Percentiles rank a stretch among this genome's conserved stretches.
Conservation (phyloP, 2,329 filamentous ascomycete genomes). For the Stagonosporopsis chrysanthemi region DNA sequence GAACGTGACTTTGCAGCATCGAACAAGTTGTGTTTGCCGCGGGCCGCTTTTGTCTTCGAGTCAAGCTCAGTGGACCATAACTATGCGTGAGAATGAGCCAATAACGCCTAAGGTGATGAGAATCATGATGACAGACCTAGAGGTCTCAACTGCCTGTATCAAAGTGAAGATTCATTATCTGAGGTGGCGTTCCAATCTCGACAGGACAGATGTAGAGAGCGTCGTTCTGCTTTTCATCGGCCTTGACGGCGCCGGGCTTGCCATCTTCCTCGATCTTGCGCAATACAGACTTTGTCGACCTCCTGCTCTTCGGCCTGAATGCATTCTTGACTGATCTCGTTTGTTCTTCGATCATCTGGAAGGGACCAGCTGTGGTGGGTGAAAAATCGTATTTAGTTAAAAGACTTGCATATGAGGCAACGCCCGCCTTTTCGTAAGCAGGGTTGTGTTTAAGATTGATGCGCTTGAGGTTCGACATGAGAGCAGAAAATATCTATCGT, state of each 20-base stretch:
- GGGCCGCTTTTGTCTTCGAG: constrained; percentile 51
- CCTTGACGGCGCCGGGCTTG: constrained; percentile 58
- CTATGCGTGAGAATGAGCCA: constrained; percentile 13
- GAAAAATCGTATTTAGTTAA: constrained; percentile 68
- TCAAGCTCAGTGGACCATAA: constrained; percentile 37
- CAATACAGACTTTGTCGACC: constrained; percentile 51
- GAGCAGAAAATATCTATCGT: not conserved
- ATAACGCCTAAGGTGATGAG: not conserved
- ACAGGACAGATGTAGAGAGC: constrained; percentile 60
- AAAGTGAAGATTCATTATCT: constrained; percentile 67
- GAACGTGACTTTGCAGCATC: constrained; percentile 47
- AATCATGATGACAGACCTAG: constrained; percentile 51
- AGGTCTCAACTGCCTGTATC: constrained; percentile 74
- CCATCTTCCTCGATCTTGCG: constrained; percentile 53
- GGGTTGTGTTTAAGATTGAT: constrained; percentile 36
- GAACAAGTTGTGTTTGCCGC: constrained; percentile 64
- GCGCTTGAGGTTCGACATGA: constrained; percentile 30
- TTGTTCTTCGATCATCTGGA: constrained; percentile 59
- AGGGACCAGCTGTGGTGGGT: constrained; percentile 70
- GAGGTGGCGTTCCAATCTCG: constrained; percentile 65
- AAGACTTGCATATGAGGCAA: constrained; percentile 68
- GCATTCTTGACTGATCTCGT: constrained; percentile 30
- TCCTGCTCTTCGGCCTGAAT: constrained; percentile 56
- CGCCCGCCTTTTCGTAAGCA: constrained; percentile 51
- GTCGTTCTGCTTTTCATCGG: constrained; percentile 32